phyloP scores from a whole-genome alignment of 306 rosid species.

The Ormosia semicastrata region DNA sequence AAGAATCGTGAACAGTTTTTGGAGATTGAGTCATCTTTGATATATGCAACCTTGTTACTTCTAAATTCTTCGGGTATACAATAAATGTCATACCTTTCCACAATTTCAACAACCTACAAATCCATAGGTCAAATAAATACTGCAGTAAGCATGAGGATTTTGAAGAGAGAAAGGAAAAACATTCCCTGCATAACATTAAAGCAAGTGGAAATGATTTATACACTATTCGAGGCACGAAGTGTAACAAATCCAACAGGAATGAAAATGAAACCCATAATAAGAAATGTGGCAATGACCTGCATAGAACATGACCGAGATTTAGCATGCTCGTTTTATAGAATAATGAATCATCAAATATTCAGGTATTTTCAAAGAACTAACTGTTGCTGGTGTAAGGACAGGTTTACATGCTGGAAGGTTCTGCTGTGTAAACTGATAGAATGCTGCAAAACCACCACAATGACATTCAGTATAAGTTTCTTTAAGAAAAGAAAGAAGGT shows the following conservation, averaged over 20 bases:
- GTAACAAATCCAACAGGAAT: conserved; percentile 80
- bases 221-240: conserved; percentile 67
- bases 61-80: conserved; percentile 66
- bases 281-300: conserved; percentile 79
- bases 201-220: conserved; percentile 38
- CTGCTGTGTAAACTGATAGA: conserved; percentile 79
- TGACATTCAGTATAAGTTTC: conserved; percentile 24
- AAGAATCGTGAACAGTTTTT: conserved; percentile 74
- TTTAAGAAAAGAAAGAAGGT: background rate
- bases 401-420: conserved; percentile 96
- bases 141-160: conserved; percentile 13
- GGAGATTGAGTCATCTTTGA: conserved; percentile 62
- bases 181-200: conserved; percentile 10
- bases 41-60: conserved; percentile 75
- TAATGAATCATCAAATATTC: conserved; percentile 20
- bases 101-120: conserved; percentile 83
- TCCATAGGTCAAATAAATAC: conserved; percentile 25
- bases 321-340: conserved; percentile 1
- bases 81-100: conserved; percentile 74
- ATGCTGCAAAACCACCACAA: conserved; percentile 55
- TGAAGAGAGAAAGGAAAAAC: conserved; percentile 12
- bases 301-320: conserved; percentile 29
- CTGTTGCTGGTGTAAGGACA: conserved; percentile 84
- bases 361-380: conserved; percentile 46
- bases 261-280: conserved; percentile 65